These are phyloP conservation scores for Viola odorata DNA, from an alignment of 345 rosid genomes.

Conservation along the genomic window DNA sequence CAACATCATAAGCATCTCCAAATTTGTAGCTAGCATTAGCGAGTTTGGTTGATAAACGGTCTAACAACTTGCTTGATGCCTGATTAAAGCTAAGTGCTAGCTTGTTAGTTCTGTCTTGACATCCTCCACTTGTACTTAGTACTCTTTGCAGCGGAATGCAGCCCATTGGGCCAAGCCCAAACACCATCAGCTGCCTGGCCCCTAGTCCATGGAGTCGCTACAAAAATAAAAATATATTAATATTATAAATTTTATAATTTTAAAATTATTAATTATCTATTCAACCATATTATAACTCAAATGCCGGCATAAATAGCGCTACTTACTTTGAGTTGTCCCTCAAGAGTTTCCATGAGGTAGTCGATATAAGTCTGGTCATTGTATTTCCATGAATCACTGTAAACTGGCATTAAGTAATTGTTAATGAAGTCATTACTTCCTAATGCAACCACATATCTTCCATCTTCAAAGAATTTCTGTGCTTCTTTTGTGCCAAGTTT, in stretches of 20 bases:
- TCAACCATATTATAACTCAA: no score
- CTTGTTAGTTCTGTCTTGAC: conserved; percentile 67
- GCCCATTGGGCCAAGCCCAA: conserved; percentile 95
- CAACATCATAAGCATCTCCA: conserved; percentile 85
- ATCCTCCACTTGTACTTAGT: conserved; percentile 49
- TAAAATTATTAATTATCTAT: no score
- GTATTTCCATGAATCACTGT: conserved; percentile 82
- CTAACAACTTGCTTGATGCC: conserved; percentile 45
- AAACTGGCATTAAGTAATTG: conserved; percentile 90
- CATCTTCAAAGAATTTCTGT: conserved; percentile 60
- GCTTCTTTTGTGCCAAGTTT: conserved; percentile 53
- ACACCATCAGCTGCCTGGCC: conserved; percentile 70
- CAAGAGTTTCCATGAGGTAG: conserved; percentile 71
- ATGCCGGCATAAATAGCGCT: no score
- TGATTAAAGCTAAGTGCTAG: conserved; percentile 62
- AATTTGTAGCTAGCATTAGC: conserved; percentile 55
- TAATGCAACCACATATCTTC: conserved; percentile 68
- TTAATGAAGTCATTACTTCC: conserved; percentile 99
- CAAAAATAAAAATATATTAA: not conserved
- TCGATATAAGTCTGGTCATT: conserved; percentile 58
- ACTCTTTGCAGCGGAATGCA: conserved; percentile 97
- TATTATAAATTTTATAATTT: no score
- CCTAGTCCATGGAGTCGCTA: conserved; percentile 63
- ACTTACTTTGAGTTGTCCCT: conserved; percentile 53
- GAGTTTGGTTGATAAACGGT: conserved; percentile 33